Evolutionary conservation across 1,139 yeast species (phyloP).

Genomic region (Kodamaea derodonti): DNA sequence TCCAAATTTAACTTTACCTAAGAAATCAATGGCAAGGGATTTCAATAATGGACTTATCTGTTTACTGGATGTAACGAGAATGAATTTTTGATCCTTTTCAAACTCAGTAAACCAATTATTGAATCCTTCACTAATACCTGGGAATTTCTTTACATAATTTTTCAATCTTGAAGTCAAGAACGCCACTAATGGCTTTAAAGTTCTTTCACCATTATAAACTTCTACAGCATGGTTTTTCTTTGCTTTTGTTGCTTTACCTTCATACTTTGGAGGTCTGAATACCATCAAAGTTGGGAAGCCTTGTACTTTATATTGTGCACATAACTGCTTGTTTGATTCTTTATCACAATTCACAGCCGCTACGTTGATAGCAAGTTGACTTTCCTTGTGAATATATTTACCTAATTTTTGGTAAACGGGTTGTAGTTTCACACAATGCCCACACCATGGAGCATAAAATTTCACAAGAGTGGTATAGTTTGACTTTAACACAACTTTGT

Average conservation of each 20-base stretch:
- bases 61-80: constrained; percentile 45
- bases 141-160: constrained; percentile 61
- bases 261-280: constrained; percentile 74
- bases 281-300: constrained; percentile 83
- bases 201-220: constrained; percentile 66
- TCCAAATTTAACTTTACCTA: constrained; percentile 32
- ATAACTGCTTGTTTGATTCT: constrained; percentile 59
- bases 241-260: constrained; percentile 7
- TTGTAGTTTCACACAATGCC: constrained; percentile 61
- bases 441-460: constrained; percentile 98
- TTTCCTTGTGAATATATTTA: constrained; percentile 42
- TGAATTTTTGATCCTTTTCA: constrained; percentile 24
- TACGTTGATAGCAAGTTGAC: constrained; percentile 60
- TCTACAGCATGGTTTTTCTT: constrained; percentile 52
- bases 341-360: constrained; percentile 88
- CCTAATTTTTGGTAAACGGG: constrained; percentile 63
- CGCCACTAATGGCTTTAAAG: constrained; percentile 53
- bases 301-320: constrained; percentile 61
- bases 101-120: constrained; percentile 27
- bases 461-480: constrained; percentile 83
- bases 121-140: constrained; percentile 19
- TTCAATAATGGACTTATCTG: constrained; percentile 61
- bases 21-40: constrained; percentile 72
- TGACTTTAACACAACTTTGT: constrained; percentile 58
- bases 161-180: constrained; percentile 62